A percentile compares a stretch with the other conserved stretches of the same genome.
Conservation (phyloP, 768 basidiomycete species). For the Rhodosporidiobolus sp. region DNA sequence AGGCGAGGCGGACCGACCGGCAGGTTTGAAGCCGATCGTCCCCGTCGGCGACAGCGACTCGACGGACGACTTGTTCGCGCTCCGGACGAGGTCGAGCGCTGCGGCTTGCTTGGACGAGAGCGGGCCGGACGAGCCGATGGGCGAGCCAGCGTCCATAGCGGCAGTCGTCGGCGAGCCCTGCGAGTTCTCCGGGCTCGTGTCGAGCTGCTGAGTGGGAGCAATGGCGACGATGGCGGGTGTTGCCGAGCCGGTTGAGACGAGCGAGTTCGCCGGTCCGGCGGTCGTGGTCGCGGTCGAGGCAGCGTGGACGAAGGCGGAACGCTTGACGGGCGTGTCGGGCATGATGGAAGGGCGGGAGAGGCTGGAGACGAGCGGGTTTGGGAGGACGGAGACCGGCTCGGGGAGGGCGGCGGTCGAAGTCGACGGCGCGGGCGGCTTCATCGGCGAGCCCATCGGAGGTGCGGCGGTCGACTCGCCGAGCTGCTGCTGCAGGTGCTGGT, state of each 20-base stretch:
- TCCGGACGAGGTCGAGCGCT: constrained; percentile 8
- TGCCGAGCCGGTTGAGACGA: not conserved
- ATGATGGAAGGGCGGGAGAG: constrained; percentile 34
- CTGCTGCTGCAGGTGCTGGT: constrained; percentile 34
- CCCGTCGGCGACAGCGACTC: constrained; percentile 22
- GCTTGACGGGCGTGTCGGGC: constrained; percentile 48
- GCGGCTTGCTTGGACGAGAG: constrained; percentile 9
- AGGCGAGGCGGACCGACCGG: constrained; percentile 7
- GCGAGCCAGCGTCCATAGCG: constrained; percentile 27
- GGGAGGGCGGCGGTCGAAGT: not conserved
- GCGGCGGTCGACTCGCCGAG: constrained; percentile 20
- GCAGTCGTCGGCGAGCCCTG: constrained; percentile 1
- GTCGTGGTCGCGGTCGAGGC: not conserved
- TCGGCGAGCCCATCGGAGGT: constrained; percentile 33
- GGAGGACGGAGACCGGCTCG: not conserved
- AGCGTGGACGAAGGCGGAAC: constrained; percentile 26
- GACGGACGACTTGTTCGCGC: not conserved
- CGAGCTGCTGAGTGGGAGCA: not conserved
- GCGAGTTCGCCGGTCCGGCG: not conserved
- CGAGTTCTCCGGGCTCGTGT: not conserved
- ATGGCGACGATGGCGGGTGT: constrained; percentile 10
- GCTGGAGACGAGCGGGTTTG: constrained; percentile 22
- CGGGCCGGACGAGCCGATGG: constrained; percentile 18
- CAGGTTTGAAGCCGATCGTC: not conserved
- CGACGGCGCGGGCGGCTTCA: constrained; percentile 9